Evolutionary conservation across 75 land plant species (phyloP).

Genomic region (Adiantum capillusveneris): DNA sequence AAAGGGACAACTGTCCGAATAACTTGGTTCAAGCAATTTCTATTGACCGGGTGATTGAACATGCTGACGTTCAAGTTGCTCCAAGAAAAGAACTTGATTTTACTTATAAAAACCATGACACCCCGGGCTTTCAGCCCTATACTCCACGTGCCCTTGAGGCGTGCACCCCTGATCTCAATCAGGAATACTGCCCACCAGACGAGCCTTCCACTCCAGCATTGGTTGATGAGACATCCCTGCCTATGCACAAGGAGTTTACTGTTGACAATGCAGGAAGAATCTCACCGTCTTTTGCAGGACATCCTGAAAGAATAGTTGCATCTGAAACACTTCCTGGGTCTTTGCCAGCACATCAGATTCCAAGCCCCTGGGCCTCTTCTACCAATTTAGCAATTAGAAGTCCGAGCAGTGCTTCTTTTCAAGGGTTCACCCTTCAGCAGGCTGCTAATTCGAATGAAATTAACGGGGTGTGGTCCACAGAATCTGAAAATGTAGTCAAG

Average conservation of each 20-base stretch:
- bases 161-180: slow-evolving; percentile 5
- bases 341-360: no score
- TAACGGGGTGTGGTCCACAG: no score
- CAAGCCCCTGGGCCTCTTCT: no score
- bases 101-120: not conserved
- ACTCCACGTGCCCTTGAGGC: not conserved
- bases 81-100: not conserved
- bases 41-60: not conserved
- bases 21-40: not conserved
- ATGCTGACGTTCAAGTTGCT: not conserved
- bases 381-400: no score
- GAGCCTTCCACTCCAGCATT: slow-evolving; percentile 7
- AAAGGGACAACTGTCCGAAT: not conserved
- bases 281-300: no score
- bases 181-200: slow-evolving; percentile 4
- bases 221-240: not conserved
- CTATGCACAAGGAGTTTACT: not conserved
- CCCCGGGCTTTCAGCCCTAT: not conserved
- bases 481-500: no score
- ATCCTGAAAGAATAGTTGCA: no score
- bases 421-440: not conserved
- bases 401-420: no score
- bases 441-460: not conserved
- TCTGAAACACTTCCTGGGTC: no score
- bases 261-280: not conserved